Evolutionary conservation across 768 basidiomycete genomes (phyloP), one percentile per base, ranked within the genome.

Genomic region (Lyophyllum atratum): DNA sequence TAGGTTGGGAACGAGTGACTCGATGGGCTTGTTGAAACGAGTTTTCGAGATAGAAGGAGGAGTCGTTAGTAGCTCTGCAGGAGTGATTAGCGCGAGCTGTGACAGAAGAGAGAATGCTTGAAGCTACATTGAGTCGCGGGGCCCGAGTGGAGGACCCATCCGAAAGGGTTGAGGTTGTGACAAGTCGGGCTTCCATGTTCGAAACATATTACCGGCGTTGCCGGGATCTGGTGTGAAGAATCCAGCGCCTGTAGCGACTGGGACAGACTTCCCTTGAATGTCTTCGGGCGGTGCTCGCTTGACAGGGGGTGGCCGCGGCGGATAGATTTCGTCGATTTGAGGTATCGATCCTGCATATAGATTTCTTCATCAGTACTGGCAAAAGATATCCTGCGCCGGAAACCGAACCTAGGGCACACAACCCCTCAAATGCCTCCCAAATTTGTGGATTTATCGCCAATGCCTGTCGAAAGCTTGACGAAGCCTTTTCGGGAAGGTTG

Each of bases 361-460:
- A 12, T 34, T 47, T 26, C 29, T 19, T 21, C 11, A 59, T 28
- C 54, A 49, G 47, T 54, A 48, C 53, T 40, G 55, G 21, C 42
- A 45, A 45, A 62, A 58, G 55, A 49, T 26, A 24, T 46, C 26
- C 59, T 37, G 55, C 33, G 59, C 28, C n/a, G 22, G 52, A n/a
- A 40, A 59, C 73, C 78, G 50, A 64, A 90, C 95, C 94, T 44
- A 92, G 73, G 28, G 80, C 73, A 69, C 94, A 96, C 31, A 97
- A 71, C 0, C 92, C 93, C 66, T 94, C 92, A 65, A 94, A 90
- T 4, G 94, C 94, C 70, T 97, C 94, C 93, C 93, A 96, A 52
- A 95, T 73, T 68, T 92, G 82, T 29, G 92, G 91, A 67, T 93
- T 87, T 46, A 86, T 68, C 14, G 76, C 69, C 58, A 97, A 77